A percentile compares a stretch with the other conserved stretches of the same genome.
phyloP scores from a whole-genome alignment of 2,329 filamentous ascomycete genomes.

The Venturia nashicola region DNA sequence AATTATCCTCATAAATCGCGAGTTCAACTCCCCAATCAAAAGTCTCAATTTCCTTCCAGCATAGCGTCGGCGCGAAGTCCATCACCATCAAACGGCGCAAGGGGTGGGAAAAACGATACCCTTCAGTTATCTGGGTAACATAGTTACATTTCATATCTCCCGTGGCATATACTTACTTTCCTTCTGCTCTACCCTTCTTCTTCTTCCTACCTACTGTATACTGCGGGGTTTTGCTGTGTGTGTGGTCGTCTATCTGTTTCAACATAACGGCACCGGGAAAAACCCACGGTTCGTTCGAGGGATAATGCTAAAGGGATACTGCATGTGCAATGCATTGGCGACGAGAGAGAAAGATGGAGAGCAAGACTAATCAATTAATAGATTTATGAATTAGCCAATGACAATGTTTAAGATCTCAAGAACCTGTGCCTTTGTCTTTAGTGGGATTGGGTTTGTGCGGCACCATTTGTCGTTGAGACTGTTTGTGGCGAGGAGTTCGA shows the following conservation, averaged over 20 bases:
- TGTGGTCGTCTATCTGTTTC: background rate
- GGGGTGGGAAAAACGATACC: background rate
- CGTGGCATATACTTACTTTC: background rate
- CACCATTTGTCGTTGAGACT: slow-evolving; percentile 40
- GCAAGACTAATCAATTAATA: background rate
- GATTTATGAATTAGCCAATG: background rate
- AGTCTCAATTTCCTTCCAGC: background rate
- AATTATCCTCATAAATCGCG: background rate
- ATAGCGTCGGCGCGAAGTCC: background rate
- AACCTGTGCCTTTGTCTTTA: slow-evolving; percentile 36
- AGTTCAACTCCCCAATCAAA: background rate
- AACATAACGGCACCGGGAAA: background rate
- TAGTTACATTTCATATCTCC: background rate
- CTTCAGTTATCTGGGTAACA: background rate
- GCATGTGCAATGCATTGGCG: background rate
- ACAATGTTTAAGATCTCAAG: slow-evolving; percentile 38
- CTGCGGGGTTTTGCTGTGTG: background rate
- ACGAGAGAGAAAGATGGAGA: background rate
- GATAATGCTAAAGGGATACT: background rate
- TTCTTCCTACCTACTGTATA: background rate
- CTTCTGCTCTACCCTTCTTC: background rate
- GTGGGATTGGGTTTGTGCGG: slow-evolving; percentile 37
- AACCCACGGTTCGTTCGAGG: background rate
- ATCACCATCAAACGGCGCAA: background rate
- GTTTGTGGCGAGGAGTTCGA: slow-evolving; percentile 36